A percentile compares a stretch with the other conserved stretches of the same genome.
phyloP scores from a whole-genome alignment of 208 protist genomes.

The Acanthamoeba divionensis region DNA sequence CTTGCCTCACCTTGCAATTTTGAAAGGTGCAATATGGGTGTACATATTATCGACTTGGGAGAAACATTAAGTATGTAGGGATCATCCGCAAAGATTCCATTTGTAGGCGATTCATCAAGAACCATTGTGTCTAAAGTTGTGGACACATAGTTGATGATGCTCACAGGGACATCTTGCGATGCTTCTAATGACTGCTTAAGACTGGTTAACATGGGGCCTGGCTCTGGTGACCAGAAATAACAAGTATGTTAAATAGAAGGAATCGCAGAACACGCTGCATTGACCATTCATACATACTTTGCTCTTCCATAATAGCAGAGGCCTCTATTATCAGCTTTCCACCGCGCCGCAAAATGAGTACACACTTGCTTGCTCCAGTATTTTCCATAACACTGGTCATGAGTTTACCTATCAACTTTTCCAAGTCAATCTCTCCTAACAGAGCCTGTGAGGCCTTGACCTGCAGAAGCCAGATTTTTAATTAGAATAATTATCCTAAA shows the following conservation, averaged over 20 bases:
- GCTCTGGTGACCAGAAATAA: too few species aligned
- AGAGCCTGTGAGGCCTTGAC: background rate
- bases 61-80: background rate
- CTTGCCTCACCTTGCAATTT: too few species aligned
- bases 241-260: too few species aligned
- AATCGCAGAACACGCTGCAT: too few species aligned
- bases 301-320: background rate
- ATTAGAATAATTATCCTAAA: too few species aligned
- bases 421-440: background rate
- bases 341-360: background rate
- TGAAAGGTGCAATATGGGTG: background rate
- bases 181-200: too few species aligned
- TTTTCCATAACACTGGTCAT: conserved; percentile 10
- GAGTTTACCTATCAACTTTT: conserved; percentile 21
- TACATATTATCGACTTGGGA: background rate
- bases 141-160: background rate
- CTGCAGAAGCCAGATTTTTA: too few species aligned
- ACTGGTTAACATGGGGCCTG: too few species aligned
- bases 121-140: background rate
- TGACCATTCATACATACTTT: too few species aligned
- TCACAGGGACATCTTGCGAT: too few species aligned
- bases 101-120: background rate
- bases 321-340: background rate
- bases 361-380: background rate
- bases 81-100: background rate